Evolutionary conservation across 768 basidiomycete species (phyloP), one percentile per base, ranked within the genome.

Genomic region (Lepiota subincarnata): DNA sequence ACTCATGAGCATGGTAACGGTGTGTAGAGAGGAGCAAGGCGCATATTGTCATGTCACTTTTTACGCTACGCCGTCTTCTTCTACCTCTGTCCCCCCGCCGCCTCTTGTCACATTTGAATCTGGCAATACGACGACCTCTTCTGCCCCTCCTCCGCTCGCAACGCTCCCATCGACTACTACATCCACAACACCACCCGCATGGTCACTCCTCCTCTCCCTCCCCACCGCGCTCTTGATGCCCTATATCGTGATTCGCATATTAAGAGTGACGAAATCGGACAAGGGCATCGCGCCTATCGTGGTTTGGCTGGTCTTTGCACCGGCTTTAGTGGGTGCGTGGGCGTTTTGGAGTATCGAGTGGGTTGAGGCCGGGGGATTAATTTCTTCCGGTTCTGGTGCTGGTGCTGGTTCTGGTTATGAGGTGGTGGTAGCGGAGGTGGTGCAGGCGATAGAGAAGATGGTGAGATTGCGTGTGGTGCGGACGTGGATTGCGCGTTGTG

Each of bases 21-120:
- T 93, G 7, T 98, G 96, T 64, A 76, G 97, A 57, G 96, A 99
- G 66, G 96, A 98, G 64, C 96, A 98, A 67, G 85, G 90, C 37
- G 86, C 92, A 0, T 88, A 82, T 66, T 99, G 97, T 64, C 75
- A 80, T 57, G 87, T 94, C 50, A 95, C 96, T 0, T 98, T 95
- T 72, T 97, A 89, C 65, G 73, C 84, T 0, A 87, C 89, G 0
- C 81, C 85, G 0, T 78, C 85, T 7, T 78, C 85, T 7, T 69
- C 84, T 0, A 83, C 89, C 6, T 73, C 83, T 2, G 6, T 19
- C 13, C 34, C 46, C 6, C 18, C 46, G 4, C 18, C 39, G 11
- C 18, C 39, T 34, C n/a, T 39, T 13, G 31, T 44, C 0, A 13
- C 13, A 4, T 22, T 36, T 14, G 20, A 48, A 4, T 13, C 24